These are phyloP conservation scores for Paramecium primaurelia DNA, from an alignment of 73 alveolate species.

Conservation along the genomic window DNA sequence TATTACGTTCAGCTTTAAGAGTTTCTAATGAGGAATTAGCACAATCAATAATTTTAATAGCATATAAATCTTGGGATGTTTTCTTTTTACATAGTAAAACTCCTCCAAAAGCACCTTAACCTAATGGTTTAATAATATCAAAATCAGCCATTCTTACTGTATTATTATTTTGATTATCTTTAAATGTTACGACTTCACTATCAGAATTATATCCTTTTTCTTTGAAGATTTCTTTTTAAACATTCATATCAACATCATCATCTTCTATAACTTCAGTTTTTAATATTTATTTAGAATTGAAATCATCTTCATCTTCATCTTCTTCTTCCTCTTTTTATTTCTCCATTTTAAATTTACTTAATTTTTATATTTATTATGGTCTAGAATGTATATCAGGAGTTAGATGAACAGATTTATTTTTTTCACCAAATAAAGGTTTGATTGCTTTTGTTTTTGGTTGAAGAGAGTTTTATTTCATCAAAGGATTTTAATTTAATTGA, in stretches of 20 bases:
- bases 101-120: conserved; percentile 92
- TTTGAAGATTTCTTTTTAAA: conserved; percentile 19
- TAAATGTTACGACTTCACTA: background rate
- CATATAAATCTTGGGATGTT: conserved; percentile 71
- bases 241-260: background rate
- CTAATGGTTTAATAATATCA: conserved; percentile 77
- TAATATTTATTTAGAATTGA: background rate
- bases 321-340: background rate
- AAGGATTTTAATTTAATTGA: background rate
- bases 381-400: background rate
- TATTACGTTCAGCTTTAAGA: conserved; percentile 50
- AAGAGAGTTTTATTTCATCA: background rate
- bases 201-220: conserved; percentile 51
- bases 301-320: background rate
- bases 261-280: background rate
- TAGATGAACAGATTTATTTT: background rate
- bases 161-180: background rate
- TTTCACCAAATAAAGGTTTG: background rate
- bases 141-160: conserved; percentile 38
- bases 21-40: conserved; percentile 46
- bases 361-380: background rate
- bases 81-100: conserved; percentile 77
- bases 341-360: background rate
- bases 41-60: conserved; percentile 75
- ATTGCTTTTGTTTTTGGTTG: background rate